Evolutionary conservation across 306 rosid genomes (phyloP), one percentile per base, ranked within the genome.

Genomic region (Prunus kanzakura): DNA sequence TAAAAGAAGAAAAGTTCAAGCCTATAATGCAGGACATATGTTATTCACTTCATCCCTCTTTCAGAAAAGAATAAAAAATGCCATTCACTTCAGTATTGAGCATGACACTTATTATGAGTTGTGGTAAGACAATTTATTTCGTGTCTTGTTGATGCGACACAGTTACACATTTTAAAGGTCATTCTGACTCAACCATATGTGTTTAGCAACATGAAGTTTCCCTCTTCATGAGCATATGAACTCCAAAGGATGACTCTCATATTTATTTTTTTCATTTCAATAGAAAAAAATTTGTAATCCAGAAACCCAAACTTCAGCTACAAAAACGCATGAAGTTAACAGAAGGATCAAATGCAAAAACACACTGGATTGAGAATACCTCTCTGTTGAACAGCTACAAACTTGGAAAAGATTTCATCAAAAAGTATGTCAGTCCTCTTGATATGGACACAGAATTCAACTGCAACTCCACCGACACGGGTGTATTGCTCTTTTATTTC

Each of bases 381-480:
- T 95, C 90, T 89, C 76, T 92, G 97, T 85, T 88, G 87, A 82
- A 83, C 93, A 73, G 84, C 90, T 58, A 83, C 58, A 67, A 95
- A 92, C 86, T 92, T 92, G 50, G 90, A 74, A 92, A 89, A 95
- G 80, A 95, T 90, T 80, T 95, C 92, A 74, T 95, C 97, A 88
- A 95, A 95, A 85, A 95, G 97, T 69, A 95, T 85, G 79, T 95
- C 97, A 43, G 92, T 86, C 86, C 96, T 90, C 85, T 89, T 92
- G 89, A 92, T 87, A 82, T 95, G 99, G 72, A 94, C 95, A 81
- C 99, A 95, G 73, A 95, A 95, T 82, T 95, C 99, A 80, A 95
- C 99, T 43, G 99, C 97, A 76, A 95, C 99, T 76, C 99, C 99
- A 85, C 97, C 99, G 76, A 92, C 99, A 56, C 97, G 96, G 41